Evolutionary conservation across 1,284 basidiomycete genomes (phyloP).

Genomic region (Agroathelia rolfsii): DNA sequence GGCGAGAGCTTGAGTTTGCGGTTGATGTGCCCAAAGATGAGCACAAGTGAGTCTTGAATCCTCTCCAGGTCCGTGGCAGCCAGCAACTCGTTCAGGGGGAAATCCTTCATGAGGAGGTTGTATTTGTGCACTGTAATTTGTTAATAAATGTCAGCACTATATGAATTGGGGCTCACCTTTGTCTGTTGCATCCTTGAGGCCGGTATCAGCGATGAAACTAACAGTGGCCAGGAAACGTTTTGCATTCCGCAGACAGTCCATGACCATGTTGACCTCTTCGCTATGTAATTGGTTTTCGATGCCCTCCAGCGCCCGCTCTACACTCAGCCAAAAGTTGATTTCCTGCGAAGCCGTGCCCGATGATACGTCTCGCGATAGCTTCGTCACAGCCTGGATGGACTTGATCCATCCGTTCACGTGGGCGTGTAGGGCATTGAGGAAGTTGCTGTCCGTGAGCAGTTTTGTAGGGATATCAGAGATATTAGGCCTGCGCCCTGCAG

Average conservation of each 20-base stretch:
- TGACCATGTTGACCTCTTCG: constrained; percentile 89
- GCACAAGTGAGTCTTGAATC: constrained; percentile 78
- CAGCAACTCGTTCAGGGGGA: constrained; percentile 92
- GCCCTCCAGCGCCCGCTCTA: constrained; percentile 87
- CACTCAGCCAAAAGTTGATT: constrained; percentile 96
- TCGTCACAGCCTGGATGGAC: constrained; percentile 94
- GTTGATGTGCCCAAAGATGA: constrained; percentile 92
- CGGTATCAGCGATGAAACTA: constrained; percentile 96
- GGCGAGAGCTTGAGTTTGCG: constrained; percentile 93
- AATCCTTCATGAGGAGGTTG: constrained; percentile 98
- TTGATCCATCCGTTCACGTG: constrained; percentile 99
- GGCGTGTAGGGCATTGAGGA: constrained; percentile 88
- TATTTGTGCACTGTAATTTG: constrained; percentile 79
- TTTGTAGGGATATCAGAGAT: constrained; percentile 71
- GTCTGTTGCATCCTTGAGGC: constrained; percentile 87
- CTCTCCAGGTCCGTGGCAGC: constrained; percentile 94
- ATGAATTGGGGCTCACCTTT: constrained; percentile 55
- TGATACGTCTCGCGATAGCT: constrained; percentile 85
- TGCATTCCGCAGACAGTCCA: constrained; percentile 92
- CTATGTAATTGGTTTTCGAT: constrained; percentile 89
- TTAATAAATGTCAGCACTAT: neutral
- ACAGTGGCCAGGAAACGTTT: constrained; percentile 97
- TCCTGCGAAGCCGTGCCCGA: constrained; percentile 97
- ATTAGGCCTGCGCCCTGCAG: constrained; percentile 50
- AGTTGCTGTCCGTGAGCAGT: constrained; percentile 77